Percentiles rank a stretch among this genome's conserved stretches.
Evolutionary conservation across 345 rosid genomes (phyloP).

Genomic region (Eucalyptus viminalis): DNA sequence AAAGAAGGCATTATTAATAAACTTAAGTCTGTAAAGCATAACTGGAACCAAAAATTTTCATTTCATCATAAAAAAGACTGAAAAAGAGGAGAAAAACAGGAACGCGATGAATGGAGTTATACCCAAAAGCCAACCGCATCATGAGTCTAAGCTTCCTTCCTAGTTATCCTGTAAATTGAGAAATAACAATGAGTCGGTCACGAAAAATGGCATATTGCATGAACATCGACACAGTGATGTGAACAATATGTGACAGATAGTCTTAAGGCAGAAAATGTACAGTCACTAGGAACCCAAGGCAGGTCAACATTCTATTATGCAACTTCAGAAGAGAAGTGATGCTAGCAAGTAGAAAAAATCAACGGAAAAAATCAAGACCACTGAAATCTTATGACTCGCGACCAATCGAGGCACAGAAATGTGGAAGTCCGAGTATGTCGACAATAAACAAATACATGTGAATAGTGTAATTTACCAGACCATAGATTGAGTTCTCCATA

Average conservation of each 20-base stretch:
- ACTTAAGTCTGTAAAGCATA: background rate
- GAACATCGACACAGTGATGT: background rate
- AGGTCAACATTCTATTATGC: background rate
- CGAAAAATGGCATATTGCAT: background rate
- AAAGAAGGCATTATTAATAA: background rate
- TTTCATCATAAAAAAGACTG: background rate
- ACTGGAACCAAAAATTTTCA: background rate
- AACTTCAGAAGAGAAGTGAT: background rate
- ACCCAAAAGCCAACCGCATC: background rate
- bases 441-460: background rate
- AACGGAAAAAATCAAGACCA: background rate
- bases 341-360: background rate
- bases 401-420: background rate
- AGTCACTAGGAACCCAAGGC: background rate
- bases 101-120: background rate
- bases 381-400: background rate
- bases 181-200: background rate
- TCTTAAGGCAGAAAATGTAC: background rate
- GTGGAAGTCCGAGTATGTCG: background rate
- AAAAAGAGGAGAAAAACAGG: background rate
- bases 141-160: conserved; percentile 74
- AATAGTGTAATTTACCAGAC: background rate
- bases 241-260: background rate
- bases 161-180: conserved; percentile 57
- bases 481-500: background rate